Evolutionary conservation across 148 eudicot genomes (phyloP).

Genomic region (Fagopyrum homotropicum): DNA sequence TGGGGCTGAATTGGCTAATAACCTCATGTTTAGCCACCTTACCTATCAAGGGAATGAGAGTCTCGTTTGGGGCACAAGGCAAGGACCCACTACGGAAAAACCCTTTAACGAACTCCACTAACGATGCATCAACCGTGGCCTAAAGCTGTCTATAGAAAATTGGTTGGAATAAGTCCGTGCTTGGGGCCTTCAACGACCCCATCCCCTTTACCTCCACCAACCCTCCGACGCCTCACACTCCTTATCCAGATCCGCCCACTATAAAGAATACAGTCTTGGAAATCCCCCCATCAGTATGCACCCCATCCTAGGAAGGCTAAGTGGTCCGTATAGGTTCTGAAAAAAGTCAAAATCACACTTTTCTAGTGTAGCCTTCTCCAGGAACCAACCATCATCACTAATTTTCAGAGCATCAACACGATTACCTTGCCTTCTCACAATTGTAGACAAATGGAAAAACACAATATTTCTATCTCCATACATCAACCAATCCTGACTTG

Average conservation of each 20-base stretch:
- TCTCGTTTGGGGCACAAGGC: background rate
- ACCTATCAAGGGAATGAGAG: background rate
- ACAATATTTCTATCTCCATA: too few relatives aligned
- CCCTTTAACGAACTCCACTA: background rate
- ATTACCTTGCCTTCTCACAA: too few relatives aligned
- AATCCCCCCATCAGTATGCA: background rate
- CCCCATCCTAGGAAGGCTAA: background rate
- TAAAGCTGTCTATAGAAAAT: background rate
- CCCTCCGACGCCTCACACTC: background rate
- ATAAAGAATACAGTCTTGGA: too few relatives aligned
- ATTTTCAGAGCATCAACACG: too few relatives aligned
- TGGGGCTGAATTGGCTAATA: background rate
- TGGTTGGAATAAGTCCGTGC: background rate
- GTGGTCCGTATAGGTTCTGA: background rate
- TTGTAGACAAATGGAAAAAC: too few relatives aligned
- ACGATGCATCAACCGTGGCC: background rate
- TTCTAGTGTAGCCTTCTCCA: background rate
- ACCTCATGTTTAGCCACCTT: background rate
- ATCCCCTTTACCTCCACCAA: background rate
- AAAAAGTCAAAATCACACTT: background rate
- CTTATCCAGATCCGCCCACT: too few relatives aligned
- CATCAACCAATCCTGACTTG: too few relatives aligned
- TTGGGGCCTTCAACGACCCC: background rate
- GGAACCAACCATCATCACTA: background rate
- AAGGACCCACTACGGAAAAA: background rate